Base-by-base conservation (phyloP, 495 filamentous ascomycete genomes). In the Collariella sp. region DNA sequence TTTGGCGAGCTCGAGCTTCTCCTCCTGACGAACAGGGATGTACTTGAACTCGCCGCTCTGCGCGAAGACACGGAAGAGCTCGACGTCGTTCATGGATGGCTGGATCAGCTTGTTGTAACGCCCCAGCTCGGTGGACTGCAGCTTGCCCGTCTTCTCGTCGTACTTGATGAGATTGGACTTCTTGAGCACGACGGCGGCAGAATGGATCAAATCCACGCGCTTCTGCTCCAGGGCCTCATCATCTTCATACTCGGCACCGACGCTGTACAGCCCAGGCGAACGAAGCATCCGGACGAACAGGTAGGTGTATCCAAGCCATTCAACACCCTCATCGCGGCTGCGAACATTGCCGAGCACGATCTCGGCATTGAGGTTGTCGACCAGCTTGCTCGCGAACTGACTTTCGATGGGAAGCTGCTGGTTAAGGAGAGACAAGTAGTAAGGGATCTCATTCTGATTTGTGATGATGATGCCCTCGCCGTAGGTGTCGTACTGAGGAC, bases 401-500 rank as follows among this genome's bases (percentile, higher is more conserved):
- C 88, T 94, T 66, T 99, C 93, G 54, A 99, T 99, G 1, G 93
- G 94, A 40, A 99, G 71, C 70, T 99, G 93, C 72, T 96, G 90
- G 63, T 97, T 99, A 62, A 99, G 77, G 31, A 99, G 77, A 1
- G 91, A 96, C 11, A 97, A 80, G 54, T 97, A 99, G 68, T 96
- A 99, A 54, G 95, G 89, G 63, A 97, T 88, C 70, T 99, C 93
- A 15, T 77, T 73, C 63, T 97, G 91, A 1, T 88, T 89, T 0
- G 93, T 99, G 62, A 99, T 97, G 66, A 99, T 97, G 65, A 97
- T 96, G 67, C 93, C 93, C 61, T 97, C 93, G 62, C 93, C 93
- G 62, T 93, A 97, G 0, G 90, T 96, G 68, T 99, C 93, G 62
- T 89, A 99, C 60, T 99, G 93, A 9, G 93, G 93, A 50, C 93